A percentile compares a stretch with the other conserved stretches of the same genome.
Conservation (phyloP, 805 yeast species). For the Yamadazyma sp. region DNA sequence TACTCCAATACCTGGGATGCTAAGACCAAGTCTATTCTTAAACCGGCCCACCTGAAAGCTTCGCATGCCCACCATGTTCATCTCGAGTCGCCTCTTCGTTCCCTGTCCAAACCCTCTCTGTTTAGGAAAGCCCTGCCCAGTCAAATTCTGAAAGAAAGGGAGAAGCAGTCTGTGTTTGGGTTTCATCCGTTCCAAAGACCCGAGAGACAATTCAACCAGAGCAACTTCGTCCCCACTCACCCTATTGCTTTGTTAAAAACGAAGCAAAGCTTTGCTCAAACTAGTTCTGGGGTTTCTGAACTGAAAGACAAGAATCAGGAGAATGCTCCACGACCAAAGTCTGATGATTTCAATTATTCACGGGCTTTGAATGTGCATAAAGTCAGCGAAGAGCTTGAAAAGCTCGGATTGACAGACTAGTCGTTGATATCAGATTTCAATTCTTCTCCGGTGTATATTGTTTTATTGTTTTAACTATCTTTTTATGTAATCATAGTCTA, state of each 20-base stretch:
- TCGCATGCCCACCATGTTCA: neutral
- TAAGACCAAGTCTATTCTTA: constrained; percentile 5
- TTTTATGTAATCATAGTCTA: too few relatives aligned
- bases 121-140: constrained; percentile 2
- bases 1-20: constrained; percentile 30
- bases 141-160: constrained; percentile 3
- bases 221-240: constrained; percentile 33
- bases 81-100: constrained; percentile 1
- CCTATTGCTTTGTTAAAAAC: constrained; percentile 8
- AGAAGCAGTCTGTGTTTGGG: constrained; percentile 16
- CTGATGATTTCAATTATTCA: constrained; percentile 6
- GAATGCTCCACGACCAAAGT: too few relatives aligned
- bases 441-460: too few relatives aligned
- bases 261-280: too few relatives aligned
- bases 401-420: constrained; percentile 9
- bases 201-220: constrained; percentile 32
- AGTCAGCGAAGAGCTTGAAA: constrained; percentile 14
- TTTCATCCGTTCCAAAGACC: constrained; percentile 21
- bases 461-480: too few relatives aligned
- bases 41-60: neutral
- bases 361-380: constrained; percentile 13
- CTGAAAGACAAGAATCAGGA: too few relatives aligned
- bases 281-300: too few relatives aligned
- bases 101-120: neutral
- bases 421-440: too few relatives aligned